Evolutionary conservation across 2,329 filamentous ascomycete genomes (phyloP), one percentile per base, ranked within the genome.

Genomic region (Huntiella savannae): DNA sequence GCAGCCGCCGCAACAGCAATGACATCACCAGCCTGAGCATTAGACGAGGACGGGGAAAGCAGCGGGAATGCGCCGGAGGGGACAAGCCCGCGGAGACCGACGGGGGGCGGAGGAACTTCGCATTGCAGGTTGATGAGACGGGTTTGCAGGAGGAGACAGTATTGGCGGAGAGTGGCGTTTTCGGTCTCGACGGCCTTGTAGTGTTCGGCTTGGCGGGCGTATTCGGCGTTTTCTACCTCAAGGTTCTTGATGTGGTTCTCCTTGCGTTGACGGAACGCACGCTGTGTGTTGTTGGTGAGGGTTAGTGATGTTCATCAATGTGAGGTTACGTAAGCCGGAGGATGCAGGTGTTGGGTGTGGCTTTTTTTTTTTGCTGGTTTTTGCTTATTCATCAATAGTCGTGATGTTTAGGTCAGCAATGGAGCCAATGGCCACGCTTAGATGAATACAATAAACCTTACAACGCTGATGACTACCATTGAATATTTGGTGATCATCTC

Each of bases 161-260:
- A 96, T 60, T 95, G 86, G 54, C 87, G 79, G 37, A 98, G 68
- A 51, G 82, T 77, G 59, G 87, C 91, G 63, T 95, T 94, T 60
- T 98, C 88, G 22, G 75, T 69, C 58, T 94, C 84, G 19, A 93
- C 65, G n/a, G 71, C 66, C 60, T 93, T 91, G 62, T 75, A 85
- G 47, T 73, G 75, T 52, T 82, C 73, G 53, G 86, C 82, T 62
- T 94, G 74, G 13, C 76, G 71, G 54, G 75, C 71, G 53, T 77
- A 82, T 28, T 91, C 83, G 56, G 84, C 79, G 44, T 95, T 85
- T 59, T 96, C 84, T 58, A 91, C 82, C 63, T 98, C 91, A 5
- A 98, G 73, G 60, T 93, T 92, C 67, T 93, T 93, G 62, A 98
- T 98, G 61, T 98, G 95, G 40, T 84, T 83, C 63, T 98, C 91